Evolutionary conservation across 108 stramenopile genomes (phyloP), one percentile per base, ranked within the genome.

Genomic region (Conticribra guillardii): DNA sequence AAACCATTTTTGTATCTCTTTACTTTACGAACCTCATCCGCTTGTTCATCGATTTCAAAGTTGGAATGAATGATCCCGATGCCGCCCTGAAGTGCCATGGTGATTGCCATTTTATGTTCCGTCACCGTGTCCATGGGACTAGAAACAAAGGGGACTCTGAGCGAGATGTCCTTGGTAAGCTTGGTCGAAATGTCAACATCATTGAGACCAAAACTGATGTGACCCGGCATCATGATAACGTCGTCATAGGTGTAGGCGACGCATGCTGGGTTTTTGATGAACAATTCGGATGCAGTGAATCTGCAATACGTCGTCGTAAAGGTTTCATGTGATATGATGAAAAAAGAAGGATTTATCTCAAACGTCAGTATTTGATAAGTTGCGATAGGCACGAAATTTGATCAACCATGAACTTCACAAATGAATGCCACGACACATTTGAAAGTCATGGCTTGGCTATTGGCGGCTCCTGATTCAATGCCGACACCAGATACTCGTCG

Each of bases 81-180:
- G 8, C 98, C 99, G 8, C 99, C 99, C 82, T 98, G 98, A 29
- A 99, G 85, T 0, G 98, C 99, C 98, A 99, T 99, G 52, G 83
- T 79, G 64, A 99, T 98, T 23, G 99, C 99, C 98, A 99, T 99
- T 44, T 88, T 83, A 45, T 89, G 81, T 70, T 97, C 94, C 4
- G 96, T 95, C 32, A 99, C 99, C 23, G 99, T 99, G 87, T 99
- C 99, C 99, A 99, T 99, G n/a, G 99, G 99, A 29, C 95, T 96
- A 0, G 95, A 96, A 3, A 99, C 97, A 54, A 99, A 90, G 11
- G 99, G 99, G 16, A 83, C 91, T 70, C 96, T 87, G 63, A 99
- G 83, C 21, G 64, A 74, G 69, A 98, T 99, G 57, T 96, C 96
- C 31, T 81, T 82, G 54, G 98, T 98, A 28, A 99, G 71, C 17